Base-by-base conservation (phyloP, 495 filamentous ascomycete species). In the Daldinia vernicosa region DNA sequence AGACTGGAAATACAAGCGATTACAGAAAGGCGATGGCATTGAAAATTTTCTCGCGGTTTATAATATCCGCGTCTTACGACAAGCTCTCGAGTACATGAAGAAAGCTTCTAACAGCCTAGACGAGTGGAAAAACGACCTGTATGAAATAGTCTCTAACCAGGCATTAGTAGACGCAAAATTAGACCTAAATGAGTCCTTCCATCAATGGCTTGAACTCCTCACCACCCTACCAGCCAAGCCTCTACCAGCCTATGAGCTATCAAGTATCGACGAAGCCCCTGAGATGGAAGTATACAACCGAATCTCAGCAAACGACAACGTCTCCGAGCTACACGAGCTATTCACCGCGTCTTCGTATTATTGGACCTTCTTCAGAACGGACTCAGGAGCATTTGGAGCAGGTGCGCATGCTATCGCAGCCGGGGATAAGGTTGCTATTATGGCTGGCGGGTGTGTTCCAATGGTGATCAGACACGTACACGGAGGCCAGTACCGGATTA, bases 391-490 rank as follows among this genome's bases (percentile, higher is more conserved):
- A 19, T 51, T 62, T 8, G 45, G 45, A 27, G 30, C 45, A 1
- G 28, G 30, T 3, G 45, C 60, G 6, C 14, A 62, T 37, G 14
- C 28, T 2, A 53, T 62, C 17, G 22, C 8, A n/a, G 43, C 27
- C 6, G 59, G 40, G 7, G 40, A 61, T 24, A 51, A 60, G 8
- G 14, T 60, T 11, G 37, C 57, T 6, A 24, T 60, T 17, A 17
- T 60, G 7, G 39, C 37, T 24, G 40, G 59, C 26, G 40, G 28
- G 26, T 35, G 26, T 47, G 39, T 33, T 22, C 59, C 59, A n/a
- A 47, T 47, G 59, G 43, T 61, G 27, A 22, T 61, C 1, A 51
- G 59, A 35, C 43, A 61, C 15, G 59, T 51, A 8, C 17, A 37
- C 1, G n/a, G 30, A n/a, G 40, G 52, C 27, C 32, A 15, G 15